Conservation (phyloP, 768 basidiomycete genomes). For the Lentinula guzmanii region DNA sequence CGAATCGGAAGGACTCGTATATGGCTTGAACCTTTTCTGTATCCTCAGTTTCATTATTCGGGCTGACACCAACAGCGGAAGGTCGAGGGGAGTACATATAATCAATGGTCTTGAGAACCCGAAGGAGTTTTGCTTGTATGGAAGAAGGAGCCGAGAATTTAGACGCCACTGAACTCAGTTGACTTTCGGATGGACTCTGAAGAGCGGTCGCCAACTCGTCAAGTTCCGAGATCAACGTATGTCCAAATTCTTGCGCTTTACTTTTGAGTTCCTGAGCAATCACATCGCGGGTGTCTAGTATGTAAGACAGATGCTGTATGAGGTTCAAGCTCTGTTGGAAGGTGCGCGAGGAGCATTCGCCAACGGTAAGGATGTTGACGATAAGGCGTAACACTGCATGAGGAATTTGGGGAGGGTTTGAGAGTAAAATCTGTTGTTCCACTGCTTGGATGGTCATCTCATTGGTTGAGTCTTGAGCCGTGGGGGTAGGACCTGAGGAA, state of each 20-base stretch:
- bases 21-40: conserved; percentile 81
- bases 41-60: conserved; percentile 37
- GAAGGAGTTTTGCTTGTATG: conserved; percentile 90
- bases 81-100: conserved; percentile 81
- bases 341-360: conserved; percentile 94
- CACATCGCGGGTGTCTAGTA: conserved; percentile 84
- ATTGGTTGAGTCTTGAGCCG: neutral
- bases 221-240: conserved; percentile 67
- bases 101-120: conserved; percentile 95
- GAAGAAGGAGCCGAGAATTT: conserved; percentile 95
- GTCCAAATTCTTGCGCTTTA: conserved; percentile 86
- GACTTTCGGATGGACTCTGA: conserved; percentile 46
- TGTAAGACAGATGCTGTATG: conserved; percentile 87
- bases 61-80: conserved; percentile 27
- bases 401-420: conserved; percentile 80
- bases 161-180: conserved; percentile 66
- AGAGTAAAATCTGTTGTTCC: conserved; percentile 49
- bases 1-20: conserved; percentile 89
- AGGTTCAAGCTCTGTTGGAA: conserved; percentile 90
- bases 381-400: conserved; percentile 81
- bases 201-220: conserved; percentile 67
- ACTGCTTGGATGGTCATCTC: conserved; percentile 24
- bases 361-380: conserved; percentile 95
- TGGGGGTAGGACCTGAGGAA: conserved; percentile 5
- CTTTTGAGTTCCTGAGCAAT: conserved; percentile 83